These are phyloP conservation scores for Myxozyma nipponensis DNA, from an alignment of 805 yeast species.

Conservation along the genomic window DNA sequence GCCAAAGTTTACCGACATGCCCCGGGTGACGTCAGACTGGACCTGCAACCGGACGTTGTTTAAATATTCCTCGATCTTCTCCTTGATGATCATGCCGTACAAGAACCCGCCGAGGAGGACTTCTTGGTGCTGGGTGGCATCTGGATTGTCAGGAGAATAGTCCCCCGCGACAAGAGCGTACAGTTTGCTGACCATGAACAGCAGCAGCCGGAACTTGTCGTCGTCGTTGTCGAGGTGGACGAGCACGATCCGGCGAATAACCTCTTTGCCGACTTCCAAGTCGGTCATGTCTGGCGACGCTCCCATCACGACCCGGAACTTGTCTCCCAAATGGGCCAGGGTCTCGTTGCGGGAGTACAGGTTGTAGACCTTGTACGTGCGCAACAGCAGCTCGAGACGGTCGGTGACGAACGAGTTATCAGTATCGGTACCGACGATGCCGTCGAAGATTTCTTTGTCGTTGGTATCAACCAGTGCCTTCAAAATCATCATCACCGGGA, in stretches of 20 bases:
- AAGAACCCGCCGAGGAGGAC: constrained; percentile 91
- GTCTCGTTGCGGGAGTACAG: constrained; percentile 80
- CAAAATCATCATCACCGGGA: constrained; percentile 88
- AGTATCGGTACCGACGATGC: constrained; percentile 85
- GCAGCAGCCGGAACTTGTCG: constrained; percentile 81
- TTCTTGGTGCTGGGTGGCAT: constrained; percentile 98
- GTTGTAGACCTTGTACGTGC: constrained; percentile 79
- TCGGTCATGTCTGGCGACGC: constrained; percentile 86
- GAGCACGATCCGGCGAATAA: constrained; percentile 75
- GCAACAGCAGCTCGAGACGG: constrained; percentile 88
- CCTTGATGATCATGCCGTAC: constrained; percentile 94
- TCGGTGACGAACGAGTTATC: constrained; percentile 92
- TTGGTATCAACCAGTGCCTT: constrained; percentile 87
- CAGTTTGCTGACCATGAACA: constrained; percentile 93
- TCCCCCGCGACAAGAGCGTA: constrained; percentile 95
- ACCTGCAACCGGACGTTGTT: constrained; percentile 68
- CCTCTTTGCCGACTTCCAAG: constrained; percentile 83
- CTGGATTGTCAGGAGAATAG: constrained; percentile 96
- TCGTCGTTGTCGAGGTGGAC: constrained; percentile 69
- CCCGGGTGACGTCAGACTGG: constrained; percentile 65
- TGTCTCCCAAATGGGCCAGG: constrained; percentile 91
- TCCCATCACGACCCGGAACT: constrained; percentile 88
- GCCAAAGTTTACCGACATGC: constrained; percentile 66
- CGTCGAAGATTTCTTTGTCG: constrained; percentile 94
- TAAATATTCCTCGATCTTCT: constrained; percentile 90